A percentile compares a stretch with the other conserved stretches of the same genome.
Evolutionary conservation across 148 eudicot species (phyloP).

Genomic region (Silene latifolia): DNA sequence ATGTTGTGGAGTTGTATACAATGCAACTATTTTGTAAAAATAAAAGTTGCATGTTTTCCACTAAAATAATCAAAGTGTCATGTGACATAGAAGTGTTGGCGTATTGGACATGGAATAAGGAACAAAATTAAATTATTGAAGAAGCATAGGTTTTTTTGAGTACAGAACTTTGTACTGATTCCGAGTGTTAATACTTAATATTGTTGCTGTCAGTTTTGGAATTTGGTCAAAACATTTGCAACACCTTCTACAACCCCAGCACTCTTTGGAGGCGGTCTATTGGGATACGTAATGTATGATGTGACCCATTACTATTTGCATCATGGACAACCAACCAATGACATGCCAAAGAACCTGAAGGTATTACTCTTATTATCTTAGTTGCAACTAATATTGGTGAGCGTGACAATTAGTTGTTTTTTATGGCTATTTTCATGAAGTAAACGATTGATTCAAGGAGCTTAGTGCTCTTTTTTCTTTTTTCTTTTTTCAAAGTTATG

Average conservation of each 20-base stretch:
- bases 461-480: not conserved
- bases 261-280: conserved; percentile 58
- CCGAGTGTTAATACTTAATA: not conserved
- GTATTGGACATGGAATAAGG: too few relatives aligned
- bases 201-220: conserved; percentile 49
- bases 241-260: conserved; percentile 60
- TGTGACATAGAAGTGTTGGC: too few relatives aligned
- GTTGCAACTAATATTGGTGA: not conserved
- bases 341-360: conserved; percentile 54
- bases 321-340: conserved; percentile 61
- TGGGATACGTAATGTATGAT: conserved; percentile 77
- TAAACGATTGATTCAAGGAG: not conserved
- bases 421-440: not conserved
- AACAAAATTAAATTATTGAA: too few relatives aligned
- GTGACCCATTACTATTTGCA: conserved; percentile 80
- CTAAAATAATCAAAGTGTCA: too few relatives aligned
- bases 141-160: too few relatives aligned
- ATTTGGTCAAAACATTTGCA: conserved; percentile 41
- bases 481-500: too few relatives aligned
- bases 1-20: too few relatives aligned
- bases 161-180: too few relatives aligned
- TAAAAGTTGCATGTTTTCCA: too few relatives aligned
- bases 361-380: conserved; percentile 27
- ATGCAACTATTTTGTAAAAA: too few relatives aligned
- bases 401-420: not conserved